A percentile compares a stretch with the other conserved stretches of the same genome.
Evolutionary conservation across 768 basidiomycete genomes (phyloP).

Genomic region (Hirschioporus abietinus): DNA sequence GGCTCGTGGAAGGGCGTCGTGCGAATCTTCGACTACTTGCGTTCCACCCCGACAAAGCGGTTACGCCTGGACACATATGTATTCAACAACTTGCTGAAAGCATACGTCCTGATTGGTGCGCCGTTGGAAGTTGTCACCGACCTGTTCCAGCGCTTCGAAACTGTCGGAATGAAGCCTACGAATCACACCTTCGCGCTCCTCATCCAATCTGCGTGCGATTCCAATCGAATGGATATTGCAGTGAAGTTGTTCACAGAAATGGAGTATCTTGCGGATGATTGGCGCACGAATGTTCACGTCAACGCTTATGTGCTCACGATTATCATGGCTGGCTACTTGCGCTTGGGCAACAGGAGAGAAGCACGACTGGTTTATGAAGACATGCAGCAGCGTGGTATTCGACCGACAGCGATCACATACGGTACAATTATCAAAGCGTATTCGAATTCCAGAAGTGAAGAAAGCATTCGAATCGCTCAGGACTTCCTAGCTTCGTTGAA

Average conservation of each 20-base stretch:
- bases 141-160: conserved; percentile 53
- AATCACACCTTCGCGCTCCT: conserved; percentile 63
- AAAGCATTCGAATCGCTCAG: conserved; percentile 56
- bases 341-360: conserved; percentile 39
- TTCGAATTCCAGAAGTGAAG: conserved; percentile 39
- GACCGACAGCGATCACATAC: conserved; percentile 66
- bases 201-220: conserved; percentile 78
- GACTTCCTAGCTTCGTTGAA: conserved; percentile 53
- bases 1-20: conserved; percentile 77
- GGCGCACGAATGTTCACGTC: conserved; percentile 35
- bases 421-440: conserved; percentile 61
- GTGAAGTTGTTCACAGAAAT: conserved; percentile 64
- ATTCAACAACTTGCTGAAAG: conserved; percentile 78
- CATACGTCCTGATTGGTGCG: conserved; percentile 74
- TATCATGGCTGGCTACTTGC: conserved; percentile 70
- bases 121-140: conserved; percentile 61
- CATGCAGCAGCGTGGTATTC: conserved; percentile 61
- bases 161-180: conserved; percentile 50
- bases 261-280: conserved; percentile 38
- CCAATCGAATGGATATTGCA: conserved; percentile 58
- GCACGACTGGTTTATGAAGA: conserved; percentile 68
- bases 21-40: conserved; percentile 60
- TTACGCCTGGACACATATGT: conserved; percentile 50
- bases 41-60: conserved; percentile 27
- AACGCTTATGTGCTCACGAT: conserved; percentile 65